phyloP scores from a whole-genome alignment of 495 filamentous ascomycete genomes.

The Penicillium nucicola region DNA sequence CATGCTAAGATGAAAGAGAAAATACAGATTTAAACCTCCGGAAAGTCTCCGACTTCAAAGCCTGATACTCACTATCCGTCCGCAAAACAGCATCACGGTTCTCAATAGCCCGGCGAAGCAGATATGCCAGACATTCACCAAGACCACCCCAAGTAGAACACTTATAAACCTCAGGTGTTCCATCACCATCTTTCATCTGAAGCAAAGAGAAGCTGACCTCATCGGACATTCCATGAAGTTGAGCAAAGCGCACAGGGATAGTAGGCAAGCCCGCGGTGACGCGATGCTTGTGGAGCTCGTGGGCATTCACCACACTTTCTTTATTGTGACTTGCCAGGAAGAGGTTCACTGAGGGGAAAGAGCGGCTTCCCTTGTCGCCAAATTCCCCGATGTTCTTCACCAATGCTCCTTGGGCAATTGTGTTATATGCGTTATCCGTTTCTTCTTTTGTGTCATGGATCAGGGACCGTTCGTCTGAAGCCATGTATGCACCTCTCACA shows the following conservation, averaged over 20 bases:
- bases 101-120: constrained; percentile 81
- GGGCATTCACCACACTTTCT: constrained; percentile 31
- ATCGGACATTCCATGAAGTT: constrained; percentile 92
- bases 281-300: constrained; percentile 31
- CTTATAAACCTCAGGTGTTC: constrained; percentile 67
- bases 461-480: constrained; percentile 67
- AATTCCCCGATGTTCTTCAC: constrained; percentile 32
- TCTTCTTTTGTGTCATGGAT: constrained; percentile 75
- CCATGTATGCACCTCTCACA: constrained; percentile 84
- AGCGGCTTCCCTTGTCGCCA: constrained; percentile 37
- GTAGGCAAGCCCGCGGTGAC: constrained; percentile 26
- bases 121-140: constrained; percentile 83
- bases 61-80: constrained; percentile 64
- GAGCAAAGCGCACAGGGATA: constrained; percentile 43
- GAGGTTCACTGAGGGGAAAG: constrained; percentile 34
- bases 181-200: constrained; percentile 34
- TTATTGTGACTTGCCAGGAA: constrained; percentile 45
- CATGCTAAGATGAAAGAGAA: constrained; percentile 2
- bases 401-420: constrained; percentile 46
- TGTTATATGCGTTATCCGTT: constrained; percentile 63
- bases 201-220: constrained; percentile 79
- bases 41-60: constrained; percentile 64
- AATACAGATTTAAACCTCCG: constrained; percentile 44
- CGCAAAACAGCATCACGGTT: constrained; percentile 81
- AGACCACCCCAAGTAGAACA: constrained; percentile 84